Evolutionary conservation across 495 filamentous ascomycete genomes (phyloP), one percentile per base, ranked within the genome.

Genomic region (Chaetomium fimeti): DNA sequence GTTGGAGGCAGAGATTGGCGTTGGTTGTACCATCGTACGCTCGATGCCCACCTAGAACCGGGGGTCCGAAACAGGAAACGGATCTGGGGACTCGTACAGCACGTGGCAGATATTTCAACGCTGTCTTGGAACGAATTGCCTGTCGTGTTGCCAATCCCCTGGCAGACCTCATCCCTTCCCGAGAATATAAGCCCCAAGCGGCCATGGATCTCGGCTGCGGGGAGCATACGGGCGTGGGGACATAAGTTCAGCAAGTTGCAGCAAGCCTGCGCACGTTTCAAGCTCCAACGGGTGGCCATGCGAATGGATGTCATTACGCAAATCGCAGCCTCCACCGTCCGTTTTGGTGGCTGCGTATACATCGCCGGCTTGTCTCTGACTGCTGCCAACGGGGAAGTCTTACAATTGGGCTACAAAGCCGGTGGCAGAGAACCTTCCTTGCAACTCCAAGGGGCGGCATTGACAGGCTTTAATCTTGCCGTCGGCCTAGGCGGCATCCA

Each of bases 401-500:
- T 52, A 8, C 48, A 16, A 13, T 52, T 52, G 48, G 48, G 48
- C 6, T 52, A 52, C 48, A 52, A 24, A 0, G 8, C 24, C 24
- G 24, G 24, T 27, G 20, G 48, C 48, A 27, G 24, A 2, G 48
- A 27, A 24, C 7, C 11, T 52, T 52, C 22, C 12, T 1, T 52
- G 15, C 48, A 27, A 32, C 52, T 36, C 48, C 2, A 52, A 7
- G 48, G 48, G 2, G 24, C 22, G 1, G 15, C 27, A 36, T 32
- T 54, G 11, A 20, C 52, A 1, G 52, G 52, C 27, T 54, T 38
- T 11, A 38, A 38, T 29, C 4, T 38, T 32, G 29, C 53, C 6
- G 29, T 56, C 18, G 29, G 29, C 8, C 18, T 56, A 12, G 53
- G 53, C 29, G 53, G 53, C 29, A 56, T 56, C 29, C 53, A 56